phyloP scores from a whole-genome alignment of 208 protist genomes.

The Novymonas esmeraldas region DNA sequence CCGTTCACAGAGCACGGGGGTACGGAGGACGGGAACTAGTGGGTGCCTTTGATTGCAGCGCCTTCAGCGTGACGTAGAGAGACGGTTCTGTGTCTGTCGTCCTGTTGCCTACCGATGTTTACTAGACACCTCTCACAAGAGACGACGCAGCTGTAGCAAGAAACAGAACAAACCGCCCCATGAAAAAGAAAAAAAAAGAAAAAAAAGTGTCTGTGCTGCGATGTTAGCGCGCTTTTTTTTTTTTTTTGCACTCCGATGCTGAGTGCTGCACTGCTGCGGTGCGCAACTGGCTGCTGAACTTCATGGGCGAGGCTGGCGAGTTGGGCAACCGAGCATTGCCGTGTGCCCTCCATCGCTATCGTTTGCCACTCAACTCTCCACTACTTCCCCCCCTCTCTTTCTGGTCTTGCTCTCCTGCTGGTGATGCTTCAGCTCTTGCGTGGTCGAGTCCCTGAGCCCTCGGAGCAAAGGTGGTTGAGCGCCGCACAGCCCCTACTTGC shows the following conservation, averaged over 20 bases:
- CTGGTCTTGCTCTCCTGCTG: not conserved
- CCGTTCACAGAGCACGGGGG: slow-evolving; percentile 89
- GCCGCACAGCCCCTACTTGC: not conserved
- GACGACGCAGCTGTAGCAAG: too few relatives aligned
- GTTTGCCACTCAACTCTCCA: too few relatives aligned
- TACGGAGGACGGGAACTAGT: slow-evolving; percentile 36
- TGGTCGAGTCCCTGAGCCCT: not conserved
- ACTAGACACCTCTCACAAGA: not conserved
- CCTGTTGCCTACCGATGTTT: slow-evolving; percentile 1
- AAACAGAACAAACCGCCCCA: not conserved
- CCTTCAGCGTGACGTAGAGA: not conserved
- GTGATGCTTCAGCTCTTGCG: not conserved
- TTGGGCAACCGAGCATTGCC: too few relatives aligned
- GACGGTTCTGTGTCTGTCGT: not conserved
- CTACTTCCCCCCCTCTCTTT: not conserved
- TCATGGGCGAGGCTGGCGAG: too few relatives aligned
- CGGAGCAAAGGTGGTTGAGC: too few relatives aligned
- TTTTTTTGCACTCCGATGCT: too few relatives aligned
- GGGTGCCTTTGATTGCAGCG: not conserved
- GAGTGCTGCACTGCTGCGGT: too few relatives aligned
- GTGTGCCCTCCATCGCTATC: too few relatives aligned
- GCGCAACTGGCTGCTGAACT: too few relatives aligned
- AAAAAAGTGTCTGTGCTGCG: too few relatives aligned
- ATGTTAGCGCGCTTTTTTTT: too few relatives aligned
- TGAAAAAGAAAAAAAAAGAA: too few relatives aligned